phyloP scores from a whole-genome alignment of 352 stramenopile species.

The Phytophthora citrophthora region DNA sequence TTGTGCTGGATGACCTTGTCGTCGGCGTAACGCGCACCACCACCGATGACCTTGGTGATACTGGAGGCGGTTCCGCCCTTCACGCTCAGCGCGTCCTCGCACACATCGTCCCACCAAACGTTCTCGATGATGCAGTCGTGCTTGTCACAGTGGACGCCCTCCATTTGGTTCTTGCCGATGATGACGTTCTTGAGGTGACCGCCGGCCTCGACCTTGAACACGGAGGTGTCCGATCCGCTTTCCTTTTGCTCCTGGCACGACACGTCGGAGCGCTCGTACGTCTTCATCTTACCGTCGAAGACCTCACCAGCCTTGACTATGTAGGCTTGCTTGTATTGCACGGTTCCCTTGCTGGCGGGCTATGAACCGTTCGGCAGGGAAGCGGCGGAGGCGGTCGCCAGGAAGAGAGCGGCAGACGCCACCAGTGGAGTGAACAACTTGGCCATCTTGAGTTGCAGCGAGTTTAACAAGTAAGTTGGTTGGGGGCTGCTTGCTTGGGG shows the following conservation, averaged over 20 bases:
- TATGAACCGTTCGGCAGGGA: conserved; percentile 31
- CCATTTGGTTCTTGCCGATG: conserved; percentile 1
- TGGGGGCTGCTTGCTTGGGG: neutral
- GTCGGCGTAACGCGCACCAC: neutral
- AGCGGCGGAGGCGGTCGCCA: conserved; percentile 3
- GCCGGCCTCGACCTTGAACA: neutral
- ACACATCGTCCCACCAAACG: neutral
- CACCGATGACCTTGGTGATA: neutral
- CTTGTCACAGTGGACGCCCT: neutral
- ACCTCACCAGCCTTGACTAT: conserved; percentile 16
- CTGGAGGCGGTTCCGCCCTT: conserved; percentile 14
- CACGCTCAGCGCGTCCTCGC: conserved; percentile 26
- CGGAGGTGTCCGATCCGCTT: neutral
- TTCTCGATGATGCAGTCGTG: neutral
- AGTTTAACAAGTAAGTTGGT: neutral
- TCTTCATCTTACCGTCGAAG: conserved; percentile 1
- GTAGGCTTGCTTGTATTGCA: conserved; percentile 16
- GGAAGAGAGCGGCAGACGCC: conserved; percentile 5
- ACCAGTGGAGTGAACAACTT: conserved; percentile 7
- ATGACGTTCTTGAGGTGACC: neutral
- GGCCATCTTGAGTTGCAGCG: conserved; percentile 3
- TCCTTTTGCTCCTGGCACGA: neutral
- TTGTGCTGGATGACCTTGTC: neutral
- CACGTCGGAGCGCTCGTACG: neutral
- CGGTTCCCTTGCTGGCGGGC: conserved; percentile 22